These are phyloP conservation scores for Metschnikowia similis DNA, from an alignment of 805 yeast genomes.

Conservation along the genomic window DNA sequence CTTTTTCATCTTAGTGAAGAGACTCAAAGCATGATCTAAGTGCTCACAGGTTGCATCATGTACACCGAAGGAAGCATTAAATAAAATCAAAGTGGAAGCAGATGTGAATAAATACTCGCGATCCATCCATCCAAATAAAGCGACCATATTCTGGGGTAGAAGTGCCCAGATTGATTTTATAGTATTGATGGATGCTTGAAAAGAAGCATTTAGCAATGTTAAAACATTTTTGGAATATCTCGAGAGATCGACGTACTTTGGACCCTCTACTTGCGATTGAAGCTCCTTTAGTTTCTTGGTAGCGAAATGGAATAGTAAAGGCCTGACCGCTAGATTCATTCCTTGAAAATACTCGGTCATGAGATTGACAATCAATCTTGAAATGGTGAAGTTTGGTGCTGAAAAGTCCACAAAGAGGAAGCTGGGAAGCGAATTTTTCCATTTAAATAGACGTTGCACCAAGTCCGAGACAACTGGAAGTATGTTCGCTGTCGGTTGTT, in stretches of 20 bases:
- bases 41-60: conserved; percentile 71
- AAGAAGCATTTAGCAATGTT: conserved; percentile 68
- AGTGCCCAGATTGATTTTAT: conserved; percentile 71
- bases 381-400: conserved; percentile 49
- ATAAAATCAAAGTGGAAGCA: conserved; percentile 66
- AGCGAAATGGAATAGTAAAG: conserved; percentile 71
- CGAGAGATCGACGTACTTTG: conserved; percentile 59
- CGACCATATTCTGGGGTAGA: conserved; percentile 76
- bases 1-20: conserved; percentile 71
- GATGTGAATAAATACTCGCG: conserved; percentile 76
- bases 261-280: conserved; percentile 35
- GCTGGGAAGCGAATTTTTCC: conserved; percentile 65
- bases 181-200: conserved; percentile 76
- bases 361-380: conserved; percentile 65
- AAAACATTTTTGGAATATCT: conserved; percentile 64
- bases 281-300: conserved; percentile 56
- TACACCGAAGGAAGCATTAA: conserved; percentile 77
- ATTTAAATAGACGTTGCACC: conserved; percentile 59
- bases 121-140: conserved; percentile 83
- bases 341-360: conserved; percentile 85
- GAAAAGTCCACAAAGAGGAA: conserved; percentile 62
- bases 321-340: conserved; percentile 72
- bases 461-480: conserved; percentile 68
- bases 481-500: conserved; percentile 72
- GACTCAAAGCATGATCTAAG: conserved; percentile 64